These are phyloP conservation scores for Cladosporium sp. DNA, from an alignment of 2,329 filamentous ascomycete species.

Conservation along the genomic window DNA sequence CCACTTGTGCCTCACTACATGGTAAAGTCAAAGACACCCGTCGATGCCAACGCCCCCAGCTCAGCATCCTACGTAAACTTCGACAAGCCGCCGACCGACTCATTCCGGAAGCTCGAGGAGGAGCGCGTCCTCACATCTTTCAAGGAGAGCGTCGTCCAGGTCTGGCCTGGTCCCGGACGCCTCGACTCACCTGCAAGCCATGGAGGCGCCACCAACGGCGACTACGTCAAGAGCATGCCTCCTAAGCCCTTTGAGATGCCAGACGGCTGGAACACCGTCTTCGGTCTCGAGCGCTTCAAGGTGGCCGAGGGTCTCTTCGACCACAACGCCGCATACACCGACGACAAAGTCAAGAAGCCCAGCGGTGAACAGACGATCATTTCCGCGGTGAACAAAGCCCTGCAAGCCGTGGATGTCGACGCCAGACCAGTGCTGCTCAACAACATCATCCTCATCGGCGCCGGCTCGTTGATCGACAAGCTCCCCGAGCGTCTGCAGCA, in stretches of 20 bases:
- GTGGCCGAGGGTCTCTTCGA: slow-evolving; percentile 91
- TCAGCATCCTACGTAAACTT: slow-evolving; percentile 74
- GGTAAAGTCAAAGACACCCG: slow-evolving; percentile 79
- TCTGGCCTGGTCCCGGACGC: slow-evolving; percentile 78
- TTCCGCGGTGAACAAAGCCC: slow-evolving; percentile 71
- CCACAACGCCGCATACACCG: slow-evolving; percentile 64
- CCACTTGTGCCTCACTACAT: slow-evolving; percentile 81
- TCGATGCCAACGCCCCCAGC: slow-evolving; percentile 78
- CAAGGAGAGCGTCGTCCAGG: slow-evolving; percentile 95
- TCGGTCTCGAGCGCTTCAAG: slow-evolving; percentile 80
- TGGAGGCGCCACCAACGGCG: slow-evolving; percentile 59
- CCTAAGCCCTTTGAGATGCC: slow-evolving; percentile 95
- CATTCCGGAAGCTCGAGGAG: slow-evolving; percentile 81
- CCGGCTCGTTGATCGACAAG: slow-evolving; percentile 79
- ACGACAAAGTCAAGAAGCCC: slow-evolving; percentile 48
- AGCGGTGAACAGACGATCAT: slow-evolving; percentile 71
- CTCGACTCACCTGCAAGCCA: slow-evolving; percentile 39
- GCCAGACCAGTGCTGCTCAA: slow-evolving; percentile 75
- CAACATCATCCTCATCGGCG: slow-evolving; percentile 92
- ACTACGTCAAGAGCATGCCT: slow-evolving; percentile 66
- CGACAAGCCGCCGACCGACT: slow-evolving; percentile 55
- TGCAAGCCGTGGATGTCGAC: slow-evolving; percentile 83
- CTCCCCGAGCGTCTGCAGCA: slow-evolving; percentile 87
- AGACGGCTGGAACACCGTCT: slow-evolving; percentile 93
- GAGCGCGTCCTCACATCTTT: slow-evolving; percentile 92